Base-by-base conservation (phyloP, 306 rosid genomes). In the Ochetophila trinervis region DNA sequence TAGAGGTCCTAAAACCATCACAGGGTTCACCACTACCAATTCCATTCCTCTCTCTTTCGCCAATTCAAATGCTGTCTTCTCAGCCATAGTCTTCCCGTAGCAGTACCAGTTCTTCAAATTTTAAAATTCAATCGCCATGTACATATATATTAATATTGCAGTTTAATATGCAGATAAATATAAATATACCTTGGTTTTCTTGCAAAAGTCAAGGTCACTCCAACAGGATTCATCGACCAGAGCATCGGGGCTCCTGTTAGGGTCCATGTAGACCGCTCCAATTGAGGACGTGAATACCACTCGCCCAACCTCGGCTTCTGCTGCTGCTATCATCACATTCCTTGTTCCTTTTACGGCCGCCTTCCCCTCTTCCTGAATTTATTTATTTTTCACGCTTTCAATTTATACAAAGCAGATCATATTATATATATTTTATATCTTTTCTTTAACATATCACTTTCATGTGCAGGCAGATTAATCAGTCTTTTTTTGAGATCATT, bases 281-380 rank as follows among this genome's bases (percentile, higher is more conserved):
- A 93, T 93, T 0, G 98, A 93, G 7, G 98, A 93, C 16, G 98
- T 93, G 82, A 93, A 89, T 47, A 89, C 97, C 47, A 93, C 93
- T 3, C 97, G 86, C 16, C 82, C 57, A 16, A 87, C 97, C 40
- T 84, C 81, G 7, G 90, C 88, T 54, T 93, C 91, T 0, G 89
- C 89, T 0, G 94, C 86, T 0, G 91, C 90, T 1, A n/a, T 52
- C 0, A 93, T 84, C 54, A 87, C 96, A 24, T 87, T 89, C 77
- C 72, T 89, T 0, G 93, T 70, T 23, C 98, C 97, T 0, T 82
- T 70, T 59, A 93, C 80, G 0, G 97, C 95, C 4, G 96, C 94
- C 55, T 86, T 89, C 78, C 89, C 72, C 91, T 85, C 84, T 76
- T 87, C 80, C 47, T 85, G 93, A 96, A 89, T 61, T 36, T 40